These are phyloP conservation scores for Xenoacremonium recifei DNA, from an alignment of 2,329 filamentous ascomycete genomes.

Conservation along the genomic window DNA sequence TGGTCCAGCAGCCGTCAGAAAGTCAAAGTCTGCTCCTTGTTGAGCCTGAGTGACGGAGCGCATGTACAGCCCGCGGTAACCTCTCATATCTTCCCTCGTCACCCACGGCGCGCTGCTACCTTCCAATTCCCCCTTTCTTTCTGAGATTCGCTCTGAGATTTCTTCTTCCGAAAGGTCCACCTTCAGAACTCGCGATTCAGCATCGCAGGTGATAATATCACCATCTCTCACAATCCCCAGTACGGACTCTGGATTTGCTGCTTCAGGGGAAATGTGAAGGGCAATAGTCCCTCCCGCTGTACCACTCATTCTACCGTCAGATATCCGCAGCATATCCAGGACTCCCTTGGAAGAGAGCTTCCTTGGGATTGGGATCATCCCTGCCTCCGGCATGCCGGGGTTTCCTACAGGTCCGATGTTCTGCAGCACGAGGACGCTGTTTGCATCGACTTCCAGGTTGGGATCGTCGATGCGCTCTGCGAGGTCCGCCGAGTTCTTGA, in stretches of 20 bases:
- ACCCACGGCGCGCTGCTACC: constrained; percentile 31
- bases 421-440: constrained; percentile 74
- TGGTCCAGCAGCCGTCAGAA: constrained; percentile 48
- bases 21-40: constrained; percentile 60
- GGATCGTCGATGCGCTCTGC: constrained; percentile 58
- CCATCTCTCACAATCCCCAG: constrained; percentile 75
- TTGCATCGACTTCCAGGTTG: constrained; percentile 58
- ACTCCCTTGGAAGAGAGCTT: constrained; percentile 75
- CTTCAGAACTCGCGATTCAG: constrained; percentile 59
- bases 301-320: constrained; percentile 83
- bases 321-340: constrained; percentile 78
- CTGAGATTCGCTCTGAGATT: constrained; percentile 57
- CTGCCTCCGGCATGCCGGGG: constrained; percentile 90
- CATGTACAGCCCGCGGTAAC: constrained; percentile 60
- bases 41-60: constrained; percentile 59
- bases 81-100: constrained; percentile 42
- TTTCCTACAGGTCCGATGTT: constrained; percentile 89
- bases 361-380: constrained; percentile 63
- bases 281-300: constrained; percentile 89
- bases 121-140: constrained; percentile 51
- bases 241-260: constrained; percentile 71
- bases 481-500: constrained; percentile 75
- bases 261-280: constrained; percentile 83
- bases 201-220: constrained; percentile 77
- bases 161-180: constrained; percentile 68